Evolutionary conservation across 768 basidiomycete species (phyloP).

Genomic region (Russula brevipes): DNA sequence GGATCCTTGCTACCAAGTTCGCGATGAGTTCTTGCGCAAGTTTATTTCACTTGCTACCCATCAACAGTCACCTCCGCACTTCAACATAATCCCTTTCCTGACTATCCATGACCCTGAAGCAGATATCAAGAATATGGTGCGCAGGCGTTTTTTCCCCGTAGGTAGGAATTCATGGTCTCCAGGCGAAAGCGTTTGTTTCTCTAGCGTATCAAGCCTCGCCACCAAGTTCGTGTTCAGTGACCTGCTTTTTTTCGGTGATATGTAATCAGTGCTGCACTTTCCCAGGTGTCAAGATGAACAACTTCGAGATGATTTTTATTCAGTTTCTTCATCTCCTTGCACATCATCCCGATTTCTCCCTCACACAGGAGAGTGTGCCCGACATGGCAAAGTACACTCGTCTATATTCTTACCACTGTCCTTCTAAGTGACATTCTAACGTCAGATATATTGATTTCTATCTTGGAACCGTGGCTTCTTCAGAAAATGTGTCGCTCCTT

Average conservation of each 20-base stretch:
- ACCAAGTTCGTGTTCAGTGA: constrained; percentile 8
- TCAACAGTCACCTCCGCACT: constrained; percentile 62
- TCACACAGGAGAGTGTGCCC: constrained; percentile 58
- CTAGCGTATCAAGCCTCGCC: constrained; percentile 21
- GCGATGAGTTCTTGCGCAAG: constrained; percentile 72
- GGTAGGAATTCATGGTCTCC: not conserved
- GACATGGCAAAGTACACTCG: constrained; percentile 73
- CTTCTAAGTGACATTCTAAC: constrained; percentile 7
- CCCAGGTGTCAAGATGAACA: constrained; percentile 52
- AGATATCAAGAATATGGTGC: constrained; percentile 66
- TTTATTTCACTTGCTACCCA: constrained; percentile 56
- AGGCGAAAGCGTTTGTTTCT: constrained; percentile 20
- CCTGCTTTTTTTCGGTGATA: not conserved
- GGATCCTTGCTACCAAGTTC: constrained; percentile 88
- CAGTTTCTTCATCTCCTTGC: constrained; percentile 83
- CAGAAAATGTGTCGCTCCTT: constrained; percentile 82
- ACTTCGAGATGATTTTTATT: constrained; percentile 78
- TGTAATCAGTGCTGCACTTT: not conserved
- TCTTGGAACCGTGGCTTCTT: constrained; percentile 64
- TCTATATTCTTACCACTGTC: not conserved
- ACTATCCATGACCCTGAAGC: constrained; percentile 87
- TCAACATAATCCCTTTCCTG: constrained; percentile 82
- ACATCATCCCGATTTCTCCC: constrained; percentile 89
- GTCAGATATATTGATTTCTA: constrained; percentile 88
- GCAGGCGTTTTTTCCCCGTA: constrained; percentile 22